Evolutionary conservation across 805 yeast species (phyloP), one percentile per base, ranked within the genome.

Genomic region (Candida broadrunensis): DNA sequence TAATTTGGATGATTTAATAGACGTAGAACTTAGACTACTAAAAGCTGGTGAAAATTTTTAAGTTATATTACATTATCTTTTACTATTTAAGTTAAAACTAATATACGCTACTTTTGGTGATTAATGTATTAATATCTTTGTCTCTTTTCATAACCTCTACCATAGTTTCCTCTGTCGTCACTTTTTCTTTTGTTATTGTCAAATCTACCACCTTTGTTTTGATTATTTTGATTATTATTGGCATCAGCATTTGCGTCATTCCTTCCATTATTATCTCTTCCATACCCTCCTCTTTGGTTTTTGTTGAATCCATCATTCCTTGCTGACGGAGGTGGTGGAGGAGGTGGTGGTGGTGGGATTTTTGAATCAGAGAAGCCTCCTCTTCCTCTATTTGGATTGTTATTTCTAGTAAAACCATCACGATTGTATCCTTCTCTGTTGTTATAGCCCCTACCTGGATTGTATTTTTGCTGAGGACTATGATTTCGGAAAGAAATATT

Each of bases 71-170:
- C 12, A 35, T 30, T 31, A 29, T 9, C n/a, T n/a, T n/a, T n/a
- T n/a, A n/a, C n/a, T n/a, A n/a, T n/a, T n/a, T 31, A 23, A 21
- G 6, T 21, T 21, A 7, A 21, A 7, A 21, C 24, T 21, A 21
- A 26, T 35, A 21, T n/a, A 12, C 20, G 23, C 7, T 33, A 19
- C 19, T n/a, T n/a, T n/a, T n/a, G 11, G 13, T 41, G 25, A 23
- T 21, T 23, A 24, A 15, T 15, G 12, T 7, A 15, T 39, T 43
- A 61, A 44, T 60, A 55, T 40, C 58, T 63, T 37, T 50, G 54
- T 43, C 56, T 61, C 41, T 66, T 66, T 33, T 62, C 66, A 39
- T 58, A 54, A 4, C 50, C 47, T 26, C 56, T 46, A n/a, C 52
- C 51, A 38, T 48, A 48, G 32, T 29, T 29, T 14, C 32, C 32